Base-by-base conservation (phyloP, 2,329 filamentous ascomycete species). In the Malbranchea zuffiana region DNA sequence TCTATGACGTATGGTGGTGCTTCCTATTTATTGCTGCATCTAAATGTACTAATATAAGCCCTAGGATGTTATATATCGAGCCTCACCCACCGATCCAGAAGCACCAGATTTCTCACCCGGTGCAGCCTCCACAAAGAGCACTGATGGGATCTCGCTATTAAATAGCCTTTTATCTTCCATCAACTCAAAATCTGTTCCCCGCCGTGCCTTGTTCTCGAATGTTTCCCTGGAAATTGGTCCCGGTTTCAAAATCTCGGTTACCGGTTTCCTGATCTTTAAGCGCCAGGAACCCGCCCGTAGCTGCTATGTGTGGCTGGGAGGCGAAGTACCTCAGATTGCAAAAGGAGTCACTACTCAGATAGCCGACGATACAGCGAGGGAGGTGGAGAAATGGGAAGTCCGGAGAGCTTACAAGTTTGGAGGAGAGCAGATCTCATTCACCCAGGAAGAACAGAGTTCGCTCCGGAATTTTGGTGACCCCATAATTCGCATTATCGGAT, bases 341-440 rank as follows among this genome's bases (percentile, higher is more conserved):
- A 68, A 74, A 8, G 77, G 82, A 1, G 74, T 80, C 49, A 90
- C 83, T 0, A 78, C 76, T 1, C 75, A 78, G 39, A 71, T 87
- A 38, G 80, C 84, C 3, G 82, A 85, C 43, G 84, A 92, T 48
- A 86, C 78, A 12, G 74, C 80, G 2, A 72, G 78, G 24, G 75
- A 76, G 0, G 76, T 96, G 1, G 80, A 92, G 44, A 87, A 87
- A 48, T 64, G 63, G 3, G 86, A 96, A 50, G 74, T 92, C 13
- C 81, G 81, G 41, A 95, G 90, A 59, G 90, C 88, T 0, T 98
- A 90, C 67, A 95, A 90, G 50, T 96, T 96, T 53, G 90, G 88
- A 8, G 87, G 85, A 25, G 84, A 93, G 47, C 85, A 85, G 32
- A 75, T 98, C 31, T 73, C 80, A 32, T 98, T 98, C 56, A 78